Evolutionary conservation across 495 filamentous ascomycete species (phyloP).

Genomic region (Penicillium cataractarum): DNA sequence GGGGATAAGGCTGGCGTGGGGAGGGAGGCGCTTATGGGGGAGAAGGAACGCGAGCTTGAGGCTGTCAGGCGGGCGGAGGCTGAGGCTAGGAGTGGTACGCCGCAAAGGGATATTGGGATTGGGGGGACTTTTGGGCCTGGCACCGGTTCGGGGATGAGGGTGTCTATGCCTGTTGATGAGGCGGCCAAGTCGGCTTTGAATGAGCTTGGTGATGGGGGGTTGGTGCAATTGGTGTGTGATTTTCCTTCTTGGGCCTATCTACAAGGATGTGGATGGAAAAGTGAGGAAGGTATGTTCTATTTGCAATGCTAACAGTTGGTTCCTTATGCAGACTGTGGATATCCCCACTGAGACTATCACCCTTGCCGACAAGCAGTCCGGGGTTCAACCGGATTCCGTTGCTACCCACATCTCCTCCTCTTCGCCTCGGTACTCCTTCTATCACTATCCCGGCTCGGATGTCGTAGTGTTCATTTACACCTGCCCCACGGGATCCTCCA

Average conservation of each 20-base stretch:
- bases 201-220: conserved; percentile 56
- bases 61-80: conserved; percentile 81
- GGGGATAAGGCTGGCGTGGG: conserved; percentile 48
- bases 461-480: conserved; percentile 93
- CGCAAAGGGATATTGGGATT: conserved; percentile 55
- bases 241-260: background rate
- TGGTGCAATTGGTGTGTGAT: conserved; percentile 78
- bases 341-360: conserved; percentile 76
- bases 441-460: conserved; percentile 66
- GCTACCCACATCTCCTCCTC: conserved; percentile 68
- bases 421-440: conserved; percentile 91
- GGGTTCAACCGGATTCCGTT: conserved; percentile 57
- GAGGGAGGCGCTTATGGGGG: conserved; percentile 73
- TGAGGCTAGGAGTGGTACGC: conserved; percentile 73
- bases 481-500: conserved; percentile 75
- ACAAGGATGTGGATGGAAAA: background rate
- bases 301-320: conserved; percentile 32
- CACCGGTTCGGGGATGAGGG: conserved; percentile 57
- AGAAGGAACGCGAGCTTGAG: conserved; percentile 80
- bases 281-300: conserved; percentile 14
- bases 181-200: conserved; percentile 68
- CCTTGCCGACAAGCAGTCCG: conserved; percentile 60
- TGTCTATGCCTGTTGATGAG: conserved; percentile 69
- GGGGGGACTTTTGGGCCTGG: conserved; percentile 59
- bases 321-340: conserved; percentile 55